Evolutionary conservation across 345 rosid species (phyloP).

Genomic region (Eucalyptus pumila): DNA sequence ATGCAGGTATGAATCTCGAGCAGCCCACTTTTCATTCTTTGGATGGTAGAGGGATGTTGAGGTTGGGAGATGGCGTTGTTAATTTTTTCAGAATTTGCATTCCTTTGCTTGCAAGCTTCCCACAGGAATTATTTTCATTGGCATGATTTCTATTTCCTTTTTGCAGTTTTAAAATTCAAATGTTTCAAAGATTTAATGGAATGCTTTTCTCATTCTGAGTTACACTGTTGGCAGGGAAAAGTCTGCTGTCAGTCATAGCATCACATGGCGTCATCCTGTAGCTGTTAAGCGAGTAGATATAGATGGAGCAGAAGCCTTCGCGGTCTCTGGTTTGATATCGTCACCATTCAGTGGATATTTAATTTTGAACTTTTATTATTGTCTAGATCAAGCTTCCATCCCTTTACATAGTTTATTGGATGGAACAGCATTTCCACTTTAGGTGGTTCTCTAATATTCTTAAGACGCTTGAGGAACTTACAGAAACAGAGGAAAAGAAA

Average conservation of each 20-base stretch:
- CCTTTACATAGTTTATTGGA: not conserved
- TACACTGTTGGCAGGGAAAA: slow-evolving; percentile 38
- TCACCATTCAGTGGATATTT: not conserved
- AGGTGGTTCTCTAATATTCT: not conserved
- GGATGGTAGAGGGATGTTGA: not conserved
- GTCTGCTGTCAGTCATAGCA: slow-evolving; percentile 75
- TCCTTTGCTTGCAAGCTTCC: not conserved
- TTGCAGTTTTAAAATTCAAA: not conserved
- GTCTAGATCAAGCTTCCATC: not conserved
- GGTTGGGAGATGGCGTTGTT: not conserved
- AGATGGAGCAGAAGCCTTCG: slow-evolving; percentile 68
- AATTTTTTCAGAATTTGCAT: not conserved
- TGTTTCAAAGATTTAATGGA: not conserved
- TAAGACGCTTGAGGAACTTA: not conserved
- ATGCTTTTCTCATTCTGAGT: not conserved
- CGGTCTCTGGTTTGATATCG: slow-evolving; percentile 48
- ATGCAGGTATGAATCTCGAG: not conserved
- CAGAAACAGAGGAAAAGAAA: not conserved
- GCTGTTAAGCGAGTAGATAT: slow-evolving; percentile 40
- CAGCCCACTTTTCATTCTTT: not conserved
- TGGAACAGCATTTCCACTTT: not conserved
- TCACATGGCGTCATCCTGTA: slow-evolving; percentile 73
- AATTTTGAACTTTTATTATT: not conserved
- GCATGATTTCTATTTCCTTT: not conserved
- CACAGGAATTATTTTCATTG: not conserved